These are phyloP conservation scores for Cladosporium sp. DNA, from an alignment of 2,329 filamentous ascomycete genomes.

Conservation along the genomic window DNA sequence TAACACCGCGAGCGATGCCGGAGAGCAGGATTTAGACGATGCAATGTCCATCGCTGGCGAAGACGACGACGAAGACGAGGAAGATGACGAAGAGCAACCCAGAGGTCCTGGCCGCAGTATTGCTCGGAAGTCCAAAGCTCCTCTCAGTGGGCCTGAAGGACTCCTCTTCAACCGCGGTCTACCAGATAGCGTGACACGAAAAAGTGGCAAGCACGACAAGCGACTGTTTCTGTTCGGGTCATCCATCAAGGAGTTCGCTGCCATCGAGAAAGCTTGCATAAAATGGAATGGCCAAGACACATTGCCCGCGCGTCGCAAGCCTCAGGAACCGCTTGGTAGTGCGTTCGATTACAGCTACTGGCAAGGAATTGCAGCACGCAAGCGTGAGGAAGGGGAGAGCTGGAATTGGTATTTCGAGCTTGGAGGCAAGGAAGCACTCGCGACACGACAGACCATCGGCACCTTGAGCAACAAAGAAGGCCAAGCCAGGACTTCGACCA, in stretches of 20 bases:
- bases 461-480: constrained; percentile 36
- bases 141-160: constrained; percentile 9
- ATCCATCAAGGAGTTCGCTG: constrained; percentile 45
- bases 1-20: constrained; percentile 30
- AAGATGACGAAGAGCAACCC: not conserved
- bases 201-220: constrained; percentile 39
- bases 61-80: not conserved
- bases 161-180: constrained; percentile 23
- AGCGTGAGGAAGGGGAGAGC: constrained; percentile 42
- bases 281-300: constrained; percentile 46
- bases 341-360: constrained; percentile 43
- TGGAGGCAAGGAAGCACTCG: constrained; percentile 40
- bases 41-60: constrained; percentile 22
- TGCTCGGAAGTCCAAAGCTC: not conserved
- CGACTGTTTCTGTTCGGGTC: constrained; percentile 50
- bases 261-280: constrained; percentile 46
- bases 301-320: constrained; percentile 47
- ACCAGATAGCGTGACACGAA: constrained; percentile 22
- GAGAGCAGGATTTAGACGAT: constrained; percentile 35
- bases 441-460: constrained; percentile 37
- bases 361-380: constrained; percentile 31
- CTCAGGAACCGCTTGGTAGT: constrained; percentile 30
- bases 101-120: not conserved
- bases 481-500: constrained; percentile 24
- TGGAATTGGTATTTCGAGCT: constrained; percentile 53